A percentile compares a stretch with the other conserved stretches of the same genome.
Evolutionary conservation across 345 rosid species (phyloP).

Genomic region (Gossypium longicalyx): DNA sequence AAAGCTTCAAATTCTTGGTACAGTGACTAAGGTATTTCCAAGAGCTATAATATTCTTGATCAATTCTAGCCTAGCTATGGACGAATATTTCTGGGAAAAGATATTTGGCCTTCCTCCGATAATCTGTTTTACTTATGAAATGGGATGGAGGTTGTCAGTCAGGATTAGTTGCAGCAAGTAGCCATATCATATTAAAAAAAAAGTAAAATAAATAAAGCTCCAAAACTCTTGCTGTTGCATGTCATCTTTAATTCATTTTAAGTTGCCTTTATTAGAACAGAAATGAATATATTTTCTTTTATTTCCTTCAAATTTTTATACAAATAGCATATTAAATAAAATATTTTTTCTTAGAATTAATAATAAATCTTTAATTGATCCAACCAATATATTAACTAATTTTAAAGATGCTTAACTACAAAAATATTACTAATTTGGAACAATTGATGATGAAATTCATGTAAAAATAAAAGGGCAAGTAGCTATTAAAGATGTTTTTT

Average conservation of each 20-base stretch:
- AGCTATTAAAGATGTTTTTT: not conserved
- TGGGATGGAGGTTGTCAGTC: not conserved
- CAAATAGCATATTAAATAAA: too few species aligned
- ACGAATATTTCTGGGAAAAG: not conserved
- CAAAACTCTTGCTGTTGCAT: conserved; percentile 7
- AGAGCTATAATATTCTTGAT: not conserved
- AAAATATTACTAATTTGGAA: not conserved
- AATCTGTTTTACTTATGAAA: not conserved
- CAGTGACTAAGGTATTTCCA: conserved; percentile 58
- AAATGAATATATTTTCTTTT: too few species aligned
- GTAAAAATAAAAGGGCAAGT: not conserved
- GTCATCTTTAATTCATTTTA: not conserved
- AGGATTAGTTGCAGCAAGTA: not conserved
- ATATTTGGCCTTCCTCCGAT: not conserved
- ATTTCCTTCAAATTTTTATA: too few species aligned
- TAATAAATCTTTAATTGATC: too few species aligned
- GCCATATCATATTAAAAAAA: conserved; percentile 16
- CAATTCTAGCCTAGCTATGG: not conserved
- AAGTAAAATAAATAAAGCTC: too few species aligned
- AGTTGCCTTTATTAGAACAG: not conserved
- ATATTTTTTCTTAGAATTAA: too few species aligned
- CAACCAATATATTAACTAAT: too few species aligned
- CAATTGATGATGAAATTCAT: too few species aligned
- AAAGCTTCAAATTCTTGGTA: conserved; percentile 85
- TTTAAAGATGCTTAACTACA: too few species aligned